Evolutionary conservation across 768 basidiomycete species (phyloP).

Genomic region (Cantharellus anzutake): DNA sequence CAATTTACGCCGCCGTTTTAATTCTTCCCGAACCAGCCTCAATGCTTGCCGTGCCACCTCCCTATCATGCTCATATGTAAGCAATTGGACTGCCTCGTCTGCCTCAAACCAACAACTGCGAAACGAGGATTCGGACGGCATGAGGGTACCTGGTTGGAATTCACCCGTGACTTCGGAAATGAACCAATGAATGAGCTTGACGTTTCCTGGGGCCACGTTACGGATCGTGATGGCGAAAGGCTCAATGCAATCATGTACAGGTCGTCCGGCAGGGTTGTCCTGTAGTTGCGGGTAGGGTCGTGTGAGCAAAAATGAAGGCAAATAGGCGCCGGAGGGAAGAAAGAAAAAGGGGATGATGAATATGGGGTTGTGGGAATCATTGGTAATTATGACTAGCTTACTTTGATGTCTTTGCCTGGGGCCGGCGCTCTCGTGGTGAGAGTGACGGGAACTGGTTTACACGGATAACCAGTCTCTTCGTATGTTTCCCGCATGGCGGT

Average conservation of each 20-base stretch:
- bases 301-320: background rate
- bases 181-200: constrained; percentile 8
- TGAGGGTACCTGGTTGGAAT: constrained; percentile 3
- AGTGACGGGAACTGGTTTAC: constrained; percentile 28
- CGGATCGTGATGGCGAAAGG: background rate
- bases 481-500: constrained; percentile 42
- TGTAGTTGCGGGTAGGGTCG: background rate
- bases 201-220: background rate
- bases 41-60: constrained; percentile 6
- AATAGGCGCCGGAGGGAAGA: too few species aligned
- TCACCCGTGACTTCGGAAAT: constrained; percentile 5
- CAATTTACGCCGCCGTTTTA: background rate
- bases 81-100: constrained; percentile 3
- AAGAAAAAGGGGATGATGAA: too few species aligned
- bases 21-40: constrained; percentile 4
- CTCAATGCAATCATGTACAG: background rate
- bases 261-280: constrained; percentile 2
- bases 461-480: constrained; percentile 45
- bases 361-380: too few species aligned
- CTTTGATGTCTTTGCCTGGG: constrained; percentile 20
- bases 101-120: constrained; percentile 2
- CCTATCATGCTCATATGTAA: constrained; percentile 6
- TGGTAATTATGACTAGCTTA: background rate
- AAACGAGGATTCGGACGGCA: constrained; percentile 3
- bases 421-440: constrained; percentile 38